Percentiles rank a stretch among this genome's conserved stretches.
phyloP scores from a whole-genome alignment of 257 asterid species.

The Solanum boliviense region DNA sequence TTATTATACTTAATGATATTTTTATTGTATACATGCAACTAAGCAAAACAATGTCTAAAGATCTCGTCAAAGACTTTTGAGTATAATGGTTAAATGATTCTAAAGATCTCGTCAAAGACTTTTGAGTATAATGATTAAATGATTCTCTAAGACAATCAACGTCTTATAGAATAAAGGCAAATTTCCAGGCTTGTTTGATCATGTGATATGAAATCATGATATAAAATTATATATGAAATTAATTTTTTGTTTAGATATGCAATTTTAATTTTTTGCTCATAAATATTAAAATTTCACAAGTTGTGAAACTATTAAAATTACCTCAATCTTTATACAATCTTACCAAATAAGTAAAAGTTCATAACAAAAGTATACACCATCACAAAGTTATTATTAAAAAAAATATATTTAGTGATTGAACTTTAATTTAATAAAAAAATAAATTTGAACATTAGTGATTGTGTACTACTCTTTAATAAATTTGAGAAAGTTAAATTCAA shows the following conservation, averaged over 20 bases:
- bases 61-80: not conserved
- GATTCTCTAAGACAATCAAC: not conserved
- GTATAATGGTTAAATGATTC: not conserved
- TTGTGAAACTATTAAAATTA: no score
- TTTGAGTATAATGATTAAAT: not conserved
- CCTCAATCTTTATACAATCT: not conserved
- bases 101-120: not conserved
- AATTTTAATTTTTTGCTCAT: no score
- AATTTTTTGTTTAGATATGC: fast-evolving
- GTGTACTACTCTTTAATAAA: not conserved
- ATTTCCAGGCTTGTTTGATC: not conserved
- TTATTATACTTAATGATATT: not conserved
- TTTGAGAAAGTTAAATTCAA: not conserved
- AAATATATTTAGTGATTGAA: no score
- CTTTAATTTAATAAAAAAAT: no score
- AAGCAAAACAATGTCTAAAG: not conserved
- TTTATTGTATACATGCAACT: not conserved
- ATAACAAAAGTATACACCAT: no score
- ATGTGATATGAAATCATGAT: not conserved
- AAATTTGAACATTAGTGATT: no score
- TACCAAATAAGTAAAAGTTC: not conserved
- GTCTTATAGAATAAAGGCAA: not conserved
- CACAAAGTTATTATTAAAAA: no score
- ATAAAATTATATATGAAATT: no score
- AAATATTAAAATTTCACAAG: no score